Evolutionary conservation across 306 rosid genomes (phyloP).

Genomic region (Pyrus pyrifolia): DNA sequence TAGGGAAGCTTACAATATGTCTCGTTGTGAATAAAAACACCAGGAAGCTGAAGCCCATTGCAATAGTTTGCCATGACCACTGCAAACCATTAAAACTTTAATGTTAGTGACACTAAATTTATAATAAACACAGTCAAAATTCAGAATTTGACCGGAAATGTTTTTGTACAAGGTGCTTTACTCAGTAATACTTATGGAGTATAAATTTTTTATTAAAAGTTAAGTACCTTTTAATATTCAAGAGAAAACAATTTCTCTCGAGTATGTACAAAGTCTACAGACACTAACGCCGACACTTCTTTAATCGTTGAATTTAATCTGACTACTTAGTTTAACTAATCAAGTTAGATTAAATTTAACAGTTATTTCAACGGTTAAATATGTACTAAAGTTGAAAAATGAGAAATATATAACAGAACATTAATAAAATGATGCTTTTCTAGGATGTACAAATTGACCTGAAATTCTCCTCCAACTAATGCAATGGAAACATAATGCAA

Average conservation of each 20-base stretch:
- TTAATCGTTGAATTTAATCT: too few species aligned
- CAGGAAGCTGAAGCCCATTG: slow-evolving; percentile 63
- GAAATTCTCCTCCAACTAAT: background rate
- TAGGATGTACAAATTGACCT: background rate
- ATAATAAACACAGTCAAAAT: too few species aligned
- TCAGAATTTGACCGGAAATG: background rate
- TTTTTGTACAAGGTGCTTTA: background rate
- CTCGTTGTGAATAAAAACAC: slow-evolving; percentile 58
- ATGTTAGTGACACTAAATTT: background rate
- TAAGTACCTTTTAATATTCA: background rate
- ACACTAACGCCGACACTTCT: too few species aligned
- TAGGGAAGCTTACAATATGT: slow-evolving; percentile 59
- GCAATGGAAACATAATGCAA: background rate
- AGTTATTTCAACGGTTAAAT: too few species aligned
- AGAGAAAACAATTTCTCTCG: too few species aligned
- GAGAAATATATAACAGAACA: too few species aligned
- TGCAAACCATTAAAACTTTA: slow-evolving; percentile 32
- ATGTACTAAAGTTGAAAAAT: too few species aligned
- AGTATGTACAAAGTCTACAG: too few species aligned
- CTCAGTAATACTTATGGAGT: background rate
- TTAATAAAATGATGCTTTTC: too few species aligned
- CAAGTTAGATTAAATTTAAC: too few species aligned
- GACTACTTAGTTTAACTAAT: too few species aligned
- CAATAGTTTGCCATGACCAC: slow-evolving; percentile 95
- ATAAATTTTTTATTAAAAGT: background rate